Evolutionary conservation across 208 protist genomes (phyloP), one percentile per base, ranked within the genome.

Genomic region (Trypanosoma avium): DNA sequence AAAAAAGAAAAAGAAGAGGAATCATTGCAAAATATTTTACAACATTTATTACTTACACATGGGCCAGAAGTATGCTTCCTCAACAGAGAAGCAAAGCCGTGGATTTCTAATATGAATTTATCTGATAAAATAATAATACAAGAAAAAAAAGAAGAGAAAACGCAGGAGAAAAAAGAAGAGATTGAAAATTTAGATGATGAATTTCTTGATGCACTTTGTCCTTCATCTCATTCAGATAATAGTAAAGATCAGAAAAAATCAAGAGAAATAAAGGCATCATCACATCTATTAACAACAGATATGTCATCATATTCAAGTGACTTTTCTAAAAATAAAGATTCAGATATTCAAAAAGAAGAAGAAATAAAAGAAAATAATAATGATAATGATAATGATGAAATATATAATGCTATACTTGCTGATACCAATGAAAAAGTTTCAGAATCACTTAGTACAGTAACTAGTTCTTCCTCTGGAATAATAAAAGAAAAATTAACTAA

Each of bases 1-100:
- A n/a, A n/a, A n/a, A n/a, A n/a, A n/a, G n/a, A n/a, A n/a, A n/a
- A n/a, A n/a, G n/a, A n/a, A n/a, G n/a, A n/a, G n/a, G n/a, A n/a
- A n/a, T n/a, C n/a, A n/a, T n/a, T n/a, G n/a, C n/a, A n/a, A n/a
- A n/a, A n/a, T n/a, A n/a, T 56, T 4, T 46, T 70, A 17, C 42
- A 62, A 21, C 3, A 52, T 26, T 47, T 70, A 4, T 57, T 47
- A 9, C 9, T 46, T 8, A 29, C 36, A 4, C 57, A 62, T 21
- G 64, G 64, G 15, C 64, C 64, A n/a, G 64, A 70, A 36, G 43
- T 61, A 27, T 52, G 22, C 4, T 40, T 38, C 15, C 27, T 49
- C 10, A 33, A 52, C 40, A 8, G 22, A 12, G 17, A 49, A 33
- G 10, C 43, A 52, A 33, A 3, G 36, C n/a, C 9, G 19, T 12